Percentiles rank a stretch among this genome's conserved stretches.
Conservation (phyloP, 2,329 filamentous ascomycete genomes). For the Podosphaera fusca region DNA sequence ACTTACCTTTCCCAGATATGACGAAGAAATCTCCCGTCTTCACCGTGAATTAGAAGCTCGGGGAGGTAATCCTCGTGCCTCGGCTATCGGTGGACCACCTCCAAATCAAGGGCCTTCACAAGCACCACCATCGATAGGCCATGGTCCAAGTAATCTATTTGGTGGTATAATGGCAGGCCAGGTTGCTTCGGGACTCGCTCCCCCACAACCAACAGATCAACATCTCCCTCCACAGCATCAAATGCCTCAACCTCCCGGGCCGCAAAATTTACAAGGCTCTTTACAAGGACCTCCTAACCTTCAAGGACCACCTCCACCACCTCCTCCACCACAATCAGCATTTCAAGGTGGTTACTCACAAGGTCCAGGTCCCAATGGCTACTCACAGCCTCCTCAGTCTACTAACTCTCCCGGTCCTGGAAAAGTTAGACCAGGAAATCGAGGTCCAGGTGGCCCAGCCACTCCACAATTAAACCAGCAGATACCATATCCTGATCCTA, state of each 20-base stretch:
- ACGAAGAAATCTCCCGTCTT: slow-evolving; percentile 69
- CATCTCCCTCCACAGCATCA: slow-evolving; percentile 31
- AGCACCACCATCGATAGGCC: slow-evolving; percentile 63
- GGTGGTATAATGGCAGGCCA: slow-evolving; percentile 91
- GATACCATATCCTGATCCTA: slow-evolving; percentile 62
- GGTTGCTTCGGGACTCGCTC: slow-evolving; percentile 63
- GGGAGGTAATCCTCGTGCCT: slow-evolving; percentile 37
- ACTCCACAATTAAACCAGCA: slow-evolving; percentile 83
- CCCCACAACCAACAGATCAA: slow-evolving; percentile 37
- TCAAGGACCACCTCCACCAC: slow-evolving; percentile 5
- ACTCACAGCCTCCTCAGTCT: slow-evolving; percentile 62
- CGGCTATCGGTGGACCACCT: slow-evolving; percentile 47
- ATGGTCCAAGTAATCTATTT: slow-evolving; percentile 76
- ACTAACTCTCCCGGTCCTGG: slow-evolving; percentile 72
- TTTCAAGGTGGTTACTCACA: slow-evolving; percentile 19
- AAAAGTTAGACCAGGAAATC: slow-evolving; percentile 36
- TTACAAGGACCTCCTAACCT: slow-evolving; percentile 18
- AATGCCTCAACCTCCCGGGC: slow-evolving; percentile 46
- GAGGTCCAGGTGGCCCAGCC: slow-evolving; percentile 48
- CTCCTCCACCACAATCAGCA: slow-evolving; percentile 25
- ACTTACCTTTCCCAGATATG: slow-evolving; percentile 40
- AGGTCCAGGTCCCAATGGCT: slow-evolving; percentile 36
- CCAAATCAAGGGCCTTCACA: slow-evolving; percentile 62
- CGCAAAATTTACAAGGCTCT: too few relatives aligned
- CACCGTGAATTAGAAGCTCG: slow-evolving; percentile 67